phyloP scores from a whole-genome alignment of 2,329 filamentous ascomycete genomes.

The Scolecobasidium constrictum region DNA sequence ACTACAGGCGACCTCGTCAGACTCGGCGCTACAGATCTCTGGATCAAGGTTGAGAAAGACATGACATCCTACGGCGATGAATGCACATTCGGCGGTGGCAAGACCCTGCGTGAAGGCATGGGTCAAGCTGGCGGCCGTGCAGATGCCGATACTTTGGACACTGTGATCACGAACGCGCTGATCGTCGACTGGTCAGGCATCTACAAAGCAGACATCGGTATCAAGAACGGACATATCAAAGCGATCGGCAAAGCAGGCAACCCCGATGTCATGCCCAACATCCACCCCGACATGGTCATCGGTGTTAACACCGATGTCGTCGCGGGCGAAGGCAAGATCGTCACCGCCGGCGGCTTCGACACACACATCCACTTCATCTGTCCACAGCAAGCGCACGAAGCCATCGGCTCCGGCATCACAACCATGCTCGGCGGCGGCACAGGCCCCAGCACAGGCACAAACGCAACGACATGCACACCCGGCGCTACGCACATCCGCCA shows the following conservation, averaged over 20 bases:
- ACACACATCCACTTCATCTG: constrained; percentile 92
- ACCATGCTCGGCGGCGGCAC: constrained; percentile 86
- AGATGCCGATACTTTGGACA: constrained; percentile 64
- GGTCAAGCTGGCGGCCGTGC: constrained; percentile 73
- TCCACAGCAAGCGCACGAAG: constrained; percentile 79
- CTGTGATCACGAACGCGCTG: constrained; percentile 80
- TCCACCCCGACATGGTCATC: constrained; percentile 66
- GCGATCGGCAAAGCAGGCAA: constrained; percentile 93
- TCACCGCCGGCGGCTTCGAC: constrained; percentile 85
- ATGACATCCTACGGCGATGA: constrained; percentile 80
- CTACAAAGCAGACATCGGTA: constrained; percentile 91
- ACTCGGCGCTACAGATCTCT: constrained; percentile 74
- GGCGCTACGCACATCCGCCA: constrained; percentile 70
- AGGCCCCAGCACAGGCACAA: constrained; percentile 79
- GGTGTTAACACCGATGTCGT: constrained; percentile 87
- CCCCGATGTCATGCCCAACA: constrained; percentile 91
- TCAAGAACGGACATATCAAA: constrained; percentile 76
- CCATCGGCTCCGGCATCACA: constrained; percentile 76
- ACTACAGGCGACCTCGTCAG: constrained; percentile 80
- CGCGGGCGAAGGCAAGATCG: constrained; percentile 78
- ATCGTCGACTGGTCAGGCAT: constrained; percentile 88
- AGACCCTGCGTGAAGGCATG: constrained; percentile 91
- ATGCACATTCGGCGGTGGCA: constrained; percentile 90
- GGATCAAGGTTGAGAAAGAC: constrained; percentile 84
- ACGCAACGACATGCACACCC: constrained; percentile 88